These are phyloP conservation scores for Monascus ruber DNA, from an alignment of 2,329 filamentous ascomycete genomes.

Conservation along the genomic window DNA sequence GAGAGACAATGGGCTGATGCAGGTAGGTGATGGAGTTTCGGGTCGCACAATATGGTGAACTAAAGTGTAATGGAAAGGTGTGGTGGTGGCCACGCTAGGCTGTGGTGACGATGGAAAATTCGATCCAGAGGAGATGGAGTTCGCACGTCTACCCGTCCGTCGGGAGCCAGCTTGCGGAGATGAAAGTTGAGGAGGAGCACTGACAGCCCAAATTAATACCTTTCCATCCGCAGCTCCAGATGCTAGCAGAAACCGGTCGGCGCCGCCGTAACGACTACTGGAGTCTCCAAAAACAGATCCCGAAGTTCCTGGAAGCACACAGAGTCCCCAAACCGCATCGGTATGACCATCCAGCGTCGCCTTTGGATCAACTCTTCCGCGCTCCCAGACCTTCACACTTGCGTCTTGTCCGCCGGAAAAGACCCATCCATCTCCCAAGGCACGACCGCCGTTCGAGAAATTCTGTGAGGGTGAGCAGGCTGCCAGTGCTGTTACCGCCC, in stretches of 20 bases:
- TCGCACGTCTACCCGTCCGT: constrained; percentile 69
- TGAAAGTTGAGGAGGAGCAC: constrained; percentile 72
- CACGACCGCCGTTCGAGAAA: constrained; percentile 79
- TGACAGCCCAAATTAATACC: constrained; percentile 90
- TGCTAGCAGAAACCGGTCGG: constrained; percentile 79
- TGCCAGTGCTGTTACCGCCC: constrained; percentile 74
- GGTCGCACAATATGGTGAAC: constrained; percentile 72
- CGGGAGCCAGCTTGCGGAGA: constrained; percentile 66
- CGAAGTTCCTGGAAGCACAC: constrained; percentile 75
- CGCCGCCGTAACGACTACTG: constrained; percentile 60
- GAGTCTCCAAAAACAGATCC: constrained; percentile 67
- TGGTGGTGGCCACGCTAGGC: constrained; percentile 71
- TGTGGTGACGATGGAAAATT: constrained; percentile 86
- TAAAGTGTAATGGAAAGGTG: constrained; percentile 77
- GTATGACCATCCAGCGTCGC: constrained; percentile 88
- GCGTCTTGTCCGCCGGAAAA: constrained; percentile 95
- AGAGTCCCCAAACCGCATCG: constrained; percentile 92
- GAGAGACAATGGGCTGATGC: constrained; percentile 76
- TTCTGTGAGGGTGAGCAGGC: constrained; percentile 80
- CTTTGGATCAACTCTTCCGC: constrained; percentile 87
- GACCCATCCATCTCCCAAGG: constrained; percentile 90
- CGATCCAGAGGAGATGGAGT: constrained; percentile 89
- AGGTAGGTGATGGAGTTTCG: constrained; percentile 67
- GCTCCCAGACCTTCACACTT: constrained; percentile 89
- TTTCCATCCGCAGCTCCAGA: constrained; percentile 85